phyloP scores from a whole-genome alignment of 2,329 filamentous ascomycete genomes.

The Verticillium dahliae region DNA sequence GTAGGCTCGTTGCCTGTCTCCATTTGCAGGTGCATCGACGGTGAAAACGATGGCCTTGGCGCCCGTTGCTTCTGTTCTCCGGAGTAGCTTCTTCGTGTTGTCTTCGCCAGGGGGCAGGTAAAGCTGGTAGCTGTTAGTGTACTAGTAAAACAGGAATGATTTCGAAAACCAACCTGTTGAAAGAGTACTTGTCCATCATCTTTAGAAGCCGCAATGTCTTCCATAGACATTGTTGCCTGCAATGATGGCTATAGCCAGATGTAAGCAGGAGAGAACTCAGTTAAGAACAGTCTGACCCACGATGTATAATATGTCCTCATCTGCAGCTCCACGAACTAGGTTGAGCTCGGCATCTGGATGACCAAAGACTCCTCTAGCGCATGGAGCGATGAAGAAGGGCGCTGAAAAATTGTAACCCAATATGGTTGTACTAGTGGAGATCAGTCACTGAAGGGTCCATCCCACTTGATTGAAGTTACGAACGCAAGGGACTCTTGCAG shows the following conservation, averaged over 20 bases:
- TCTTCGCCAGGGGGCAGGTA: slow-evolving; percentile 15
- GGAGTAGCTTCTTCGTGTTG: slow-evolving; percentile 7
- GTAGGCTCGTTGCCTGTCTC: slow-evolving; percentile 11
- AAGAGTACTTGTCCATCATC: slow-evolving; percentile 13
- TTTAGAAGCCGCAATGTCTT: slow-evolving; percentile 13
- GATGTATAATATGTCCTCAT: slow-evolving; percentile 33
- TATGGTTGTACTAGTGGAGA: slow-evolving; percentile 26
- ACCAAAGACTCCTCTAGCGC: slow-evolving; percentile 28
- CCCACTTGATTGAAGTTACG: background rate
- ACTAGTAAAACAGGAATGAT: background rate
- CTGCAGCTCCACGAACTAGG: slow-evolving; percentile 31
- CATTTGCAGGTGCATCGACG: slow-evolving; percentile 13
- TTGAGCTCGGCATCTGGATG: slow-evolving; percentile 31
- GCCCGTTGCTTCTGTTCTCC: slow-evolving; percentile 4
- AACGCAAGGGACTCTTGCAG: slow-evolving; percentile 21
- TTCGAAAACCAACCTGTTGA: slow-evolving; percentile 2
- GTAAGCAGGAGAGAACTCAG: background rate
- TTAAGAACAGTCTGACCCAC: slow-evolving; percentile 1
- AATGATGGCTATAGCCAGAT: slow-evolving; percentile 7
- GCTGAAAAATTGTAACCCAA: slow-evolving; percentile 34
- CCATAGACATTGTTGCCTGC: slow-evolving; percentile 13
- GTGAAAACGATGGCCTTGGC: slow-evolving; percentile 13
- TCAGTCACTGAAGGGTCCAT: background rate
- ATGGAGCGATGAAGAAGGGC: slow-evolving; percentile 38
- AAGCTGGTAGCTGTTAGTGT: slow-evolving; percentile 12